Conservation (phyloP, 225 moss, liverwort and hornwort species). For the Physcomitrium patens region DNA sequence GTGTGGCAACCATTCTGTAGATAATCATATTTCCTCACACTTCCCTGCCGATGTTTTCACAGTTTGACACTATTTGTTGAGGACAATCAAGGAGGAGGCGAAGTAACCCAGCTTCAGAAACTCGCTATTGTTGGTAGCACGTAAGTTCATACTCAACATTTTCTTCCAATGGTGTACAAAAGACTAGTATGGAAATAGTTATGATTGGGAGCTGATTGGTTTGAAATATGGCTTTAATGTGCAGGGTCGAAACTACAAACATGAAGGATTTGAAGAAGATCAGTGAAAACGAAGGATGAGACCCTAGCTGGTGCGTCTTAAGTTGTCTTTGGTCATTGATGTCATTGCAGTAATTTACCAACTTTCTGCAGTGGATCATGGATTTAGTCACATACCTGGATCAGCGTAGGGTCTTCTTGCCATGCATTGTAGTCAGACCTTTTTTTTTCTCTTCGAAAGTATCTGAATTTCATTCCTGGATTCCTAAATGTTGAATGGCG, state of each 20-base stretch:
- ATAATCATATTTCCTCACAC: neutral
- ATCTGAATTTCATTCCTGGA: neutral
- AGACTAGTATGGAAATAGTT: neutral
- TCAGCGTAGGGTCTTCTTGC: constrained; percentile 16
- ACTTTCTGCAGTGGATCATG: constrained; percentile 16
- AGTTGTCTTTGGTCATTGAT: constrained; percentile 20
- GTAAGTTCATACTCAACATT: constrained; percentile 48
- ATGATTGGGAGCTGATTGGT: constrained; percentile 10
- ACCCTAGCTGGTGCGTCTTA: constrained; percentile 15
- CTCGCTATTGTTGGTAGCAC: constrained; percentile 92
- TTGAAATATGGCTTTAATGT: constrained; percentile 31
- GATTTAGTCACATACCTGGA: constrained; percentile 5
- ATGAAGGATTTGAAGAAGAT: constrained; percentile 98
- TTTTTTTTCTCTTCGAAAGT: neutral
- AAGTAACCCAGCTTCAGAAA: constrained; percentile 89
- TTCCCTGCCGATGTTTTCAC: constrained; percentile 24
- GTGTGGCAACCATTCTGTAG: too few relatives aligned
- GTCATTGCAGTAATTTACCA: constrained; percentile 21
- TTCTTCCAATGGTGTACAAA: neutral
- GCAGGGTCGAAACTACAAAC: constrained; percentile 98
- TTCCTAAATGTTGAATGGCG: neutral
- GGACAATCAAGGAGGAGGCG: constrained; percentile 90
- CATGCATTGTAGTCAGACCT: constrained; percentile 16
- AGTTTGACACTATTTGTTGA: constrained; percentile 94
- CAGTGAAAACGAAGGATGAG: constrained; percentile 52